A percentile compares a stretch with the other conserved stretches of the same genome.
These are phyloP conservation scores for Corinectria fuckeliana DNA, from an alignment of 2,329 filamentous ascomycete species.

Conservation along the genomic window DNA sequence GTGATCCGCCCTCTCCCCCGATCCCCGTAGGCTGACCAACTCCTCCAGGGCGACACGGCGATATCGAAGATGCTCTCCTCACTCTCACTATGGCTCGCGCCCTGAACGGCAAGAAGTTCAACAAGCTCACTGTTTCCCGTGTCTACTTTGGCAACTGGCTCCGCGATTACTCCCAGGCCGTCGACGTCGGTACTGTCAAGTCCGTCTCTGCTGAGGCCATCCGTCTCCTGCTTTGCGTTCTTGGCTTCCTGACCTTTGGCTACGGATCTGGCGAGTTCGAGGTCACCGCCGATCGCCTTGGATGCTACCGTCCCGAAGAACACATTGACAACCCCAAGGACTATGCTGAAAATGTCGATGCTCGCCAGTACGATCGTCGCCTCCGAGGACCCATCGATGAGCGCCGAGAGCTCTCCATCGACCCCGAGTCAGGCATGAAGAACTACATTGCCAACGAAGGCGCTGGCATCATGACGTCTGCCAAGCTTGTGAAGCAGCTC, in stretches of 20 bases:
- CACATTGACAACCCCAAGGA: slow-evolving; percentile 82
- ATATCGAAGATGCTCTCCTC: slow-evolving; percentile 91
- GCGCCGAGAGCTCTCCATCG: slow-evolving; percentile 76
- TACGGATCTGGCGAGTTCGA: slow-evolving; percentile 87
- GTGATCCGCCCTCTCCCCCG: background rate
- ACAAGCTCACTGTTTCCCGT: slow-evolving; percentile 84
- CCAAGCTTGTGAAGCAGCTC: slow-evolving; percentile 75
- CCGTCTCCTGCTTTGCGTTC: slow-evolving; percentile 83
- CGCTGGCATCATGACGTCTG: slow-evolving; percentile 80
- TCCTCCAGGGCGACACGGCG: slow-evolving; percentile 75
- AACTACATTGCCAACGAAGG: slow-evolving; percentile 93
- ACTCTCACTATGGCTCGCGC: slow-evolving; percentile 66
- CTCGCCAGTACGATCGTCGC: slow-evolving; percentile 78
- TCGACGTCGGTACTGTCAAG: slow-evolving; percentile 92
- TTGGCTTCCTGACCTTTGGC: slow-evolving; percentile 88
- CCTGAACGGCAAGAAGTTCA: slow-evolving; percentile 76
- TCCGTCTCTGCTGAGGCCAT: slow-evolving; percentile 90
- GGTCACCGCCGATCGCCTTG: slow-evolving; percentile 81
- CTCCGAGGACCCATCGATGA: slow-evolving; percentile 86
- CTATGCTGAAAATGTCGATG: slow-evolving; percentile 89
- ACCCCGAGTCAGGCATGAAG: slow-evolving; percentile 80
- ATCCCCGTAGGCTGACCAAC: background rate
- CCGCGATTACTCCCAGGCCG: slow-evolving; percentile 89
- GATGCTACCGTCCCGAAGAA: slow-evolving; percentile 80
- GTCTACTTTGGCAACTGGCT: slow-evolving; percentile 98